Base-by-base conservation (phyloP, 2,329 filamentous ascomycete species). In the Penicillium sp. region DNA sequence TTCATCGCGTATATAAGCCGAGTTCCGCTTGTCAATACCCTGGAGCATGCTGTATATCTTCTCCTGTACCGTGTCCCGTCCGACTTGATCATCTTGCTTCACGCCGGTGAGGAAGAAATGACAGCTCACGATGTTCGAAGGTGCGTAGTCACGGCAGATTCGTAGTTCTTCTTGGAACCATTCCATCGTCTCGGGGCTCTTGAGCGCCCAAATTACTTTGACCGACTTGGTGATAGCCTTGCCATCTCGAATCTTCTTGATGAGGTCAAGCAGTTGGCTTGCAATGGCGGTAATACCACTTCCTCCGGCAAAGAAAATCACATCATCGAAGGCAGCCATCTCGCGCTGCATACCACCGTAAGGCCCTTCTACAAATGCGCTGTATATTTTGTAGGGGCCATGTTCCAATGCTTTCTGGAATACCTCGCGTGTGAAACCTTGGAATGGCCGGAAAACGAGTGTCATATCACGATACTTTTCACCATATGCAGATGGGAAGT, bases 101-200 rank as follows among this genome's bases (percentile, higher is more conserved):
- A 91, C 84, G 1, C 89, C 86, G 0, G 93, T 97, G 64, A 97
- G 90, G 76, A 91, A 97, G 80, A 97, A 97, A 73, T 96, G 93
- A 79, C 93, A 97, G 25, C 90, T 90, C 9, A 97, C 90, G 31
- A 90, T 89, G 70, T 94, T 91, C 0, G 90, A 89, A 1, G 93
- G 93, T 10, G 93, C 93, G 50, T 87, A 89, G 74, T 97, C 91
- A 67, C 91, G 86, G 76, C 93, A 96, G 68, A 97, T 96, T 48
- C 92, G 86, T 58, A 97, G 81, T 74, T 97, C 93, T 76, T 97
- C 93, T 64, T 91, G 90, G 81, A 97, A 97, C 93, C 93, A 97
- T 72, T 97, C 91, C 87, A 97, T 91, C 1, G 91, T 91, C 74
- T 97, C 93, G 15, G 94, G 86, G 56, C 90, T 86, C 76, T 94